Percentiles rank a stretch among this genome's conserved stretches.
phyloP scores from a whole-genome alignment of 805 yeast genomes.

The Wickerhamomyces bisporus region DNA sequence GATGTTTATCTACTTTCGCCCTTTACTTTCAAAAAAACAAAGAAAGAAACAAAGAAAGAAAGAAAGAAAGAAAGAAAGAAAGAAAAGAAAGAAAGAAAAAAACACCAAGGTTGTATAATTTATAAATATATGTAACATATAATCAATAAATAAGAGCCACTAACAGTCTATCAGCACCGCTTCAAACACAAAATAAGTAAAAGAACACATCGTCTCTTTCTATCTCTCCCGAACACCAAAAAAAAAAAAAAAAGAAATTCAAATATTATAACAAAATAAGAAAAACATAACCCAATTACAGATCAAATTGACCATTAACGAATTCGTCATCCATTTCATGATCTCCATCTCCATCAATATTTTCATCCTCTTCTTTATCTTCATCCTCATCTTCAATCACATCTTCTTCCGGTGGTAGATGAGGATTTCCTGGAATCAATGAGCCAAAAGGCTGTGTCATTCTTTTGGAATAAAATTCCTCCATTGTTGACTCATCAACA shows the following conservation, averaged over 20 bases:
- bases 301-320: slow-evolving; percentile 86
- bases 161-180: too few species aligned
- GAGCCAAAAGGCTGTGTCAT: slow-evolving; percentile 50
- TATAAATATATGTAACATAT: slow-evolving; percentile 1
- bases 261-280: not conserved
- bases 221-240: too few species aligned
- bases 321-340: slow-evolving; percentile 75
- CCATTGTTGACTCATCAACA: slow-evolving; percentile 90
- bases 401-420: slow-evolving; percentile 77
- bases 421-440: slow-evolving; percentile 74
- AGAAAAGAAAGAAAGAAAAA: too few species aligned
- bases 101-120: not conserved
- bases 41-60: too few species aligned
- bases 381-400: slow-evolving; percentile 68
- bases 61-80: too few species aligned
- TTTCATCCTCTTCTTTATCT: slow-evolving; percentile 39
- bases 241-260: too few species aligned
- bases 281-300: slow-evolving; percentile 30
- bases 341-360: slow-evolving; percentile 38
- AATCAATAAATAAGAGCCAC: not conserved
- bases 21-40: too few species aligned
- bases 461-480: slow-evolving; percentile 58
- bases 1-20: too few species aligned
- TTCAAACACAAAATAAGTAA: too few species aligned
- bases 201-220: too few species aligned